Percentiles rank a stretch among this genome's conserved stretches.
These are phyloP conservation scores for Polyporus tsugae DNA, from an alignment of 1,284 basidiomycete genomes.

Conservation along the genomic window DNA sequence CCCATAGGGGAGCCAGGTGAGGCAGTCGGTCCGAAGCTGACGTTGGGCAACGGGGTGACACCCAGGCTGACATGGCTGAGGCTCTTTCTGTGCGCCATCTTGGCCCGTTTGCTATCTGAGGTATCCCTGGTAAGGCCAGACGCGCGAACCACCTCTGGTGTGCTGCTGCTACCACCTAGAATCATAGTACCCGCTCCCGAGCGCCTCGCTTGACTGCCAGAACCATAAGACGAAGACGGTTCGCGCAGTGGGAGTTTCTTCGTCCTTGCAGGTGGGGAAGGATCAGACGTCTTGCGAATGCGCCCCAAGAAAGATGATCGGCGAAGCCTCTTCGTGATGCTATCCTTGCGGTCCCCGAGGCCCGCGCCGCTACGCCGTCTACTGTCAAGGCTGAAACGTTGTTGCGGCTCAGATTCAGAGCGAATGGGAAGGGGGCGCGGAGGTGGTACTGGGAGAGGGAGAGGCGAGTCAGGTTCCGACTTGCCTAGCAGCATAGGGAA, in stretches of 20 bases:
- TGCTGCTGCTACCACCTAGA: slow-evolving; percentile 12
- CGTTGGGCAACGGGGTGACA: slow-evolving; percentile 39
- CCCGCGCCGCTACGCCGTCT: slow-evolving; percentile 25
- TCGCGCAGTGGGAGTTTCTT: slow-evolving; percentile 22
- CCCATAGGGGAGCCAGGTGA: slow-evolving; percentile 34
- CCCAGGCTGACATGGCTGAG: slow-evolving; percentile 42
- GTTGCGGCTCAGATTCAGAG: slow-evolving; percentile 29
- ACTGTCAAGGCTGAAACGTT: slow-evolving; percentile 14
- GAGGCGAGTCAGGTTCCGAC: slow-evolving; percentile 25
- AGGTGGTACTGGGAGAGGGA: slow-evolving; percentile 25
- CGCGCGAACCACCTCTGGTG: slow-evolving; percentile 24
- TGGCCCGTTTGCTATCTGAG: slow-evolving; percentile 20
- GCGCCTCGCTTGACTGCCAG: not conserved
- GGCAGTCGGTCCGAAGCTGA: slow-evolving; percentile 36
- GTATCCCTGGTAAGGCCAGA: slow-evolving; percentile 20
- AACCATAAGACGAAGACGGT: slow-evolving; percentile 4
- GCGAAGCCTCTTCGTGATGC: slow-evolving; percentile 26
- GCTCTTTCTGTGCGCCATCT: slow-evolving; percentile 38
- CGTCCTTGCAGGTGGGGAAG: slow-evolving; percentile 25
- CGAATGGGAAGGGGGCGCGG: slow-evolving; percentile 19
- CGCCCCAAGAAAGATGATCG: slow-evolving; percentile 24
- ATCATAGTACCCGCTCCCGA: slow-evolving; percentile 7
- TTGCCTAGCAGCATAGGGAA: slow-evolving; percentile 37
- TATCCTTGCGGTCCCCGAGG: slow-evolving; percentile 25
- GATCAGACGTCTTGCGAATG: slow-evolving; percentile 30